A percentile compares a stretch with the other conserved stretches of the same genome.
Conservation (phyloP, 176 grass and related monocot species). For the Phyllostachys edulis region DNA sequence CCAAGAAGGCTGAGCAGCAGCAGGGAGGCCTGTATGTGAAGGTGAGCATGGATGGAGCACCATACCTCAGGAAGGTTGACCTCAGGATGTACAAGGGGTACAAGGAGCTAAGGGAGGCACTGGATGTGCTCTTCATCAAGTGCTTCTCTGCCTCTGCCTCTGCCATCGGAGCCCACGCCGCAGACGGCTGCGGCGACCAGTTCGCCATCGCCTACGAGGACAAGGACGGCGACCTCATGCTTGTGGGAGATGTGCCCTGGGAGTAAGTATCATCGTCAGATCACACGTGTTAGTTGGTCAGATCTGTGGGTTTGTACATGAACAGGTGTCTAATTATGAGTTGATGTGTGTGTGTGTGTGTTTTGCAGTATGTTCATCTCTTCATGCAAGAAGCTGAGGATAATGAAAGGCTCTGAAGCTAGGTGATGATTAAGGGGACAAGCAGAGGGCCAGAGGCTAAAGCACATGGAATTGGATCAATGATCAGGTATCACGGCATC, state of each 20-base stretch:
- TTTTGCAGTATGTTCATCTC: slow-evolving; percentile 79
- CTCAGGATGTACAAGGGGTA: slow-evolving; percentile 76
- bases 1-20: slow-evolving; percentile 50
- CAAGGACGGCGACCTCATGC: slow-evolving; percentile 93
- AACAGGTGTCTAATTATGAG: not conserved
- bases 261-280: slow-evolving; percentile 56
- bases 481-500: not conserved
- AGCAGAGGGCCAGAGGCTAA: slow-evolving; percentile 10
- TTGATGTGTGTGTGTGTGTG: not conserved
- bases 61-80: slow-evolving; percentile 86
- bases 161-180: not conserved
- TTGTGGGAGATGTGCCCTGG: slow-evolving; percentile 91
- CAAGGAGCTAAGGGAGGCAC: slow-evolving; percentile 64
- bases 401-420: slow-evolving; percentile 73
- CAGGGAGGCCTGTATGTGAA: slow-evolving; percentile 65
- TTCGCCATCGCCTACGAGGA: slow-evolving; percentile 74
- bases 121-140: slow-evolving; percentile 75
- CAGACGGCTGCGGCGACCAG: slow-evolving; percentile 13
- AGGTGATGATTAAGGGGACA: slow-evolving; percentile 39
- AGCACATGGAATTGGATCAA: not conserved
- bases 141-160: slow-evolving; percentile 27
- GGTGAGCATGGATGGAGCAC: slow-evolving; percentile 96
- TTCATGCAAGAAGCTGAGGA: slow-evolving; percentile 93
- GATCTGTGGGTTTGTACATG: not conserved
- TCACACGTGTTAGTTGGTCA: not conserved